phyloP scores from a whole-genome alignment of 805 yeast species.

The Starmera pachycereana region DNA sequence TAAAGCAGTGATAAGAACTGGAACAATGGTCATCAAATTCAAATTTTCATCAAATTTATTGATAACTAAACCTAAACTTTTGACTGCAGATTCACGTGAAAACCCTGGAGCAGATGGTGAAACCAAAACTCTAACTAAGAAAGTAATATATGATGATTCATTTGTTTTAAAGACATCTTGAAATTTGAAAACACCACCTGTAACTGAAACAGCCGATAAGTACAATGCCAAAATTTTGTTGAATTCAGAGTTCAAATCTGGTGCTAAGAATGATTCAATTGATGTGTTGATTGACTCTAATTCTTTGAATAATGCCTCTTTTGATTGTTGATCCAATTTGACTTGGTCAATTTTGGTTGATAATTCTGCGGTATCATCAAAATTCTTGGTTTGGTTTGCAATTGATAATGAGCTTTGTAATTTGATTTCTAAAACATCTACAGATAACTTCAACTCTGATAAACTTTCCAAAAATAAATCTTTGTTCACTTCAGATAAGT shows the following conservation, averaged over 20 bases:
- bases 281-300: conserved; percentile 3
- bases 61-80: conserved; percentile 25
- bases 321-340: conserved; percentile 4
- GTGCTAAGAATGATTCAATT: conserved; percentile 25
- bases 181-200: neutral
- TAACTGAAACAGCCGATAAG: conserved; percentile 30
- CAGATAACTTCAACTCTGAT: conserved; percentile 21
- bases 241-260: conserved; percentile 30
- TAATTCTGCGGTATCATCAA: conserved; percentile 21
- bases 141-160: conserved; percentile 39
- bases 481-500: conserved; percentile 25
- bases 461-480: conserved; percentile 30
- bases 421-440: conserved; percentile 49
- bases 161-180: conserved; percentile 11
- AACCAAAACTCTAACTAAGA: conserved; percentile 44
- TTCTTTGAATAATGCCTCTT: conserved; percentile 11
- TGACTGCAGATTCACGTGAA: conserved; percentile 41
- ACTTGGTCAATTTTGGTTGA: conserved; percentile 12
- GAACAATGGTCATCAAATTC: conserved; percentile 44
- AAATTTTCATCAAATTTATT: conserved; percentile 25
- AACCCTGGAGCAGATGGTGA: conserved; percentile 50
- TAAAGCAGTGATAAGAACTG: conserved; percentile 45
- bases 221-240: conserved; percentile 30
- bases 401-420: conserved; percentile 51
- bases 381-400: conserved; percentile 9